A percentile compares a stretch with the other conserved stretches of the same genome.
phyloP scores from a whole-genome alignment of 176 grass and related monocot genomes.

The Avena atlantica region DNA sequence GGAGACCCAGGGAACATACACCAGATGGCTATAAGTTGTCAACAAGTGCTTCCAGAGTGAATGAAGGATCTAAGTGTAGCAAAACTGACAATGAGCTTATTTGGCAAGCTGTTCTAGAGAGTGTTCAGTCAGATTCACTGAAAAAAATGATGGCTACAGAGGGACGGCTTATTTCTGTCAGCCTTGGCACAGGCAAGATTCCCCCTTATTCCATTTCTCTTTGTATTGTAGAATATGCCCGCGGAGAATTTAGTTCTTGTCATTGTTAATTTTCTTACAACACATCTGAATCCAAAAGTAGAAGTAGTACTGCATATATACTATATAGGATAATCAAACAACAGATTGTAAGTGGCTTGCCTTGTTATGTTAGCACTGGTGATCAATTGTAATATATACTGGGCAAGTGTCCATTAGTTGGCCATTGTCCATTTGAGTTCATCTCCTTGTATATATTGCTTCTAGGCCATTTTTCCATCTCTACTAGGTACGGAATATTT shows the following conservation, averaged over 20 bases:
- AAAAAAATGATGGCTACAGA: conserved; percentile 81
- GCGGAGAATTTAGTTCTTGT: background rate
- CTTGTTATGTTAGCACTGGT: conserved; percentile 20
- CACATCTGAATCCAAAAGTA: background rate
- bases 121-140: conserved; percentile 73
- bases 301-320: background rate
- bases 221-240: conserved; percentile 18
- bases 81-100: conserved; percentile 74
- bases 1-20: conserved; percentile 40
- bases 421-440: background rate
- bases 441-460: background rate
- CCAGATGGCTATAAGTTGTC: conserved; percentile 44
- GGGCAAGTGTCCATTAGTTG: background rate
- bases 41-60: conserved; percentile 40
- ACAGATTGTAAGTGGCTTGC: background rate
- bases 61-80: conserved; percentile 55
- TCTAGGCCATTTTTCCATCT: background rate
- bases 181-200: conserved; percentile 79
- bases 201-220: conserved; percentile 14
- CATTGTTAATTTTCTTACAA: conserved; percentile 22
- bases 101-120: conserved; percentile 81
- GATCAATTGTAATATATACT: background rate
- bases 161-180: conserved; percentile 73
- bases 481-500: background rate
- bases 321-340: conserved; percentile 24